Conservation (phyloP, 495 filamentous ascomycete species). For the Aspergillus steynii region DNA sequence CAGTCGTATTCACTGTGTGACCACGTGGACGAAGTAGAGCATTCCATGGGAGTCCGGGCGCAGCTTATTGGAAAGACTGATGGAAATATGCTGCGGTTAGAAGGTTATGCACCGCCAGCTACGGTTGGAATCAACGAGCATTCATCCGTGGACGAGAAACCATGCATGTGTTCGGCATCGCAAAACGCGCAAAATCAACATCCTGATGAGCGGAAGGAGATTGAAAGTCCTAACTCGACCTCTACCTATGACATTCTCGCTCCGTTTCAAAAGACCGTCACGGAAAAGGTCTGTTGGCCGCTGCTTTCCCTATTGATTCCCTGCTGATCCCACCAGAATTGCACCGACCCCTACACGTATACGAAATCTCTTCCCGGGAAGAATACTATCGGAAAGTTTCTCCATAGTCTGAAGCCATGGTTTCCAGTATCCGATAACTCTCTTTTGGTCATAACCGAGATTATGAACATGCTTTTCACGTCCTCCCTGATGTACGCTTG, state of each 20-base stretch:
- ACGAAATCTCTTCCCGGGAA: constrained; percentile 1
- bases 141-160: background rate
- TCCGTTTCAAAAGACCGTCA: background rate
- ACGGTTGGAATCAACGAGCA: background rate
- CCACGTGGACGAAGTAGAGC: background rate
- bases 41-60: background rate
- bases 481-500: background rate
- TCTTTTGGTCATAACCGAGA: background rate
- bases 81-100: background rate
- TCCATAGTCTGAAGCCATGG: background rate
- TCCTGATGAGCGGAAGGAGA: background rate
- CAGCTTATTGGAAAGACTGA: background rate
- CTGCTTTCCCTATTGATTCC: background rate
- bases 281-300: constrained; percentile 1
- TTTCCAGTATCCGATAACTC: background rate
- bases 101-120: background rate
- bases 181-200: background rate
- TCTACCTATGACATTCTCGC: background rate
- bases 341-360: background rate
- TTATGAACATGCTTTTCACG: background rate
- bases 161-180: background rate
- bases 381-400: background rate
- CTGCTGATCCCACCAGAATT: background rate
- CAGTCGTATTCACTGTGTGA: background rate
- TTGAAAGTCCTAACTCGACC: too few species aligned